These are phyloP conservation scores for Talaromyces sp. DNA, from an alignment of 2,329 filamentous ascomycete species.

Conservation along the genomic window DNA sequence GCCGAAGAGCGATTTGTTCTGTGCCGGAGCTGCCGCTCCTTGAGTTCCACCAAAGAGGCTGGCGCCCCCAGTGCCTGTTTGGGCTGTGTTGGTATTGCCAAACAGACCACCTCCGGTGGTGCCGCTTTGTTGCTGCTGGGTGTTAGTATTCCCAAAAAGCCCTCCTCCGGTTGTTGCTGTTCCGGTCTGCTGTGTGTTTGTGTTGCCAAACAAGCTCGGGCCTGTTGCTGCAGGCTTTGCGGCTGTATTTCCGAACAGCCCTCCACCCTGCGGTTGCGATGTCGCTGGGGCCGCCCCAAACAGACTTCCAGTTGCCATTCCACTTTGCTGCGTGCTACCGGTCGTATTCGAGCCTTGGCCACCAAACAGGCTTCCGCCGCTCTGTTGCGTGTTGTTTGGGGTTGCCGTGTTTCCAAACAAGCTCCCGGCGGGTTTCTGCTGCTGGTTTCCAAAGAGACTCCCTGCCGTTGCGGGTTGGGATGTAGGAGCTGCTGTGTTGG, in stretches of 20 bases:
- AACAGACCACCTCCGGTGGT: constrained; percentile 4
- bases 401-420: constrained; percentile 24
- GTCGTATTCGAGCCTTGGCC: constrained; percentile 17
- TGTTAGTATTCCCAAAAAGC: constrained; percentile 7
- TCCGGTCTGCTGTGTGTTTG: constrained; percentile 8
- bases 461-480: constrained; percentile 17
- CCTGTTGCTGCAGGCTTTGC: constrained; percentile 10
- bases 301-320: constrained; percentile 13
- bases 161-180: constrained; percentile 5
- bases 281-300: constrained; percentile 20
- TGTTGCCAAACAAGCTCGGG: constrained; percentile 7
- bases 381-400: constrained; percentile 23
- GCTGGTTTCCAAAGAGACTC: constrained; percentile 29
- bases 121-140: constrained; percentile 6
- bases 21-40: constrained; percentile 26
- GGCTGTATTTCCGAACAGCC: constrained; percentile 15
- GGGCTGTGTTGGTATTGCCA: constrained; percentile 18
- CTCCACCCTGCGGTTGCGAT: constrained; percentile 25
- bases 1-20: constrained; percentile 32
- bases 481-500: constrained; percentile 23
- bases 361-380: constrained; percentile 30
- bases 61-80: constrained; percentile 17
- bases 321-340: constrained; percentile 21
- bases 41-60: constrained; percentile 30
- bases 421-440: constrained; percentile 27